Evolutionary conservation across 139 green algal genomes (phyloP).

Genomic region (Tetradesmus obliquus): DNA sequence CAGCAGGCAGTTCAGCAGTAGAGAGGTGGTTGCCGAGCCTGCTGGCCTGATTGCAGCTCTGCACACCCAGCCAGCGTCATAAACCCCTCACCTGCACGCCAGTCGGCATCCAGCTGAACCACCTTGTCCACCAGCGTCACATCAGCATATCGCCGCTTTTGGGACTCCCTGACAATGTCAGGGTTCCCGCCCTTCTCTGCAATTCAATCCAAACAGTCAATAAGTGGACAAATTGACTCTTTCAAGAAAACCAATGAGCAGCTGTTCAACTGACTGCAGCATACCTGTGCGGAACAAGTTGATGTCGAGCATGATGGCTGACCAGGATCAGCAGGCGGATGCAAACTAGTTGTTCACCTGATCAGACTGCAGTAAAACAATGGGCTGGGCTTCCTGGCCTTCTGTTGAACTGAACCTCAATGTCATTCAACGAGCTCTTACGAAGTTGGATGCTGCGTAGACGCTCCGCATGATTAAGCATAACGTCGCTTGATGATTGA

Average conservation of each 20-base stretch:
- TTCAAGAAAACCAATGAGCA: background rate
- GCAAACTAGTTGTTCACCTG: background rate
- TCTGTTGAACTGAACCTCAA: background rate
- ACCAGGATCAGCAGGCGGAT: background rate
- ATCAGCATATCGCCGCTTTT: constrained; percentile 88
- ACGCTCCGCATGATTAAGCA: background rate
- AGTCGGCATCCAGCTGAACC: constrained; percentile 91
- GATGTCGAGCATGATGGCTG: constrained; percentile 94
- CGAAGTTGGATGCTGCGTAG: too few relatives aligned
- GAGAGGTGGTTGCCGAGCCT: background rate
- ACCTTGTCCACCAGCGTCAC: constrained; percentile 92
- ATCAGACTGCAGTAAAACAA: background rate
- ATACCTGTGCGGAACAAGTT: constrained; percentile 91
- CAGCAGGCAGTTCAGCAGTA: constrained; percentile 5
- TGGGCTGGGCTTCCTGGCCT: background rate
- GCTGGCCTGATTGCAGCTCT: background rate
- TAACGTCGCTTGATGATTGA: background rate
- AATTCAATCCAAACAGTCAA: background rate
- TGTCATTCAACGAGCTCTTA: too few relatives aligned
- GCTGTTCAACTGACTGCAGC: background rate
- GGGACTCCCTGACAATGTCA: constrained; percentile 93
- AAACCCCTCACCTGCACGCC: constrained; percentile 75
- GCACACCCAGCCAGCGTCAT: background rate
- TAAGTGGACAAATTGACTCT: background rate
- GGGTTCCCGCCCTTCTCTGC: constrained; percentile 97